Conservation (phyloP, 176 grass and related monocot genomes). For the Eleusine coracana region DNA sequence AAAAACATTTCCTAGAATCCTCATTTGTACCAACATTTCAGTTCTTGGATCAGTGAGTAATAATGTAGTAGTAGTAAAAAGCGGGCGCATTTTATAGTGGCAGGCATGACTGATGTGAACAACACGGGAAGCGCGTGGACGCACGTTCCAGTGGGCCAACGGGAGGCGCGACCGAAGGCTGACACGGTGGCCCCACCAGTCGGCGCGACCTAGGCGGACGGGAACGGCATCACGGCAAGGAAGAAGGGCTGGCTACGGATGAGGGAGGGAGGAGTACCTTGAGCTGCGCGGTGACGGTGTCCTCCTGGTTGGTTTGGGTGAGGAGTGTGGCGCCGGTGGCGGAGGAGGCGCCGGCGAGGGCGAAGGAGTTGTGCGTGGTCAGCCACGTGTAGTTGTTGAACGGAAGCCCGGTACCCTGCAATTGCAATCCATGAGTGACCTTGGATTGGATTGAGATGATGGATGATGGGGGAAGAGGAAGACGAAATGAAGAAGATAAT, state of each 20-base stretch:
- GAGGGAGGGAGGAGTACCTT: background rate
- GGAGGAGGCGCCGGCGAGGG: constrained; percentile 50
- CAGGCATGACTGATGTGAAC: background rate
- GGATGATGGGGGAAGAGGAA: background rate
- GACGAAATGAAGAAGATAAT: no score
- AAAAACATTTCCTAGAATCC: background rate
- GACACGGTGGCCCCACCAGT: background rate
- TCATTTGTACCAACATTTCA: no score
- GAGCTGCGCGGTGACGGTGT: constrained; percentile 84
- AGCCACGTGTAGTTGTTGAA: constrained; percentile 97
- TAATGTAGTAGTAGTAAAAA: no score
- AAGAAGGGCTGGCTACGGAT: no score
- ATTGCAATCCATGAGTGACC: background rate
- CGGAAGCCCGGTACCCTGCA: constrained; percentile 58
- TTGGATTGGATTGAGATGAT: background rate
- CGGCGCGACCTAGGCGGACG: background rate
- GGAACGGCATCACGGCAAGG: background rate
- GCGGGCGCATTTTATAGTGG: background rate
- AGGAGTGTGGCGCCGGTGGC: constrained; percentile 46
- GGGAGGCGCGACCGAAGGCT: background rate
- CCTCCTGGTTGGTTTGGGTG: constrained; percentile 71
- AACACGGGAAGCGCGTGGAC: background rate
- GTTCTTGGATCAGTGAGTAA: no score
- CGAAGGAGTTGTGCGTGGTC: constrained; percentile 94
- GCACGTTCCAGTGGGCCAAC: background rate